Evolutionary conservation across 2,329 filamentous ascomycete species (phyloP).

Genomic region (Microsporum ferrugineum): DNA sequence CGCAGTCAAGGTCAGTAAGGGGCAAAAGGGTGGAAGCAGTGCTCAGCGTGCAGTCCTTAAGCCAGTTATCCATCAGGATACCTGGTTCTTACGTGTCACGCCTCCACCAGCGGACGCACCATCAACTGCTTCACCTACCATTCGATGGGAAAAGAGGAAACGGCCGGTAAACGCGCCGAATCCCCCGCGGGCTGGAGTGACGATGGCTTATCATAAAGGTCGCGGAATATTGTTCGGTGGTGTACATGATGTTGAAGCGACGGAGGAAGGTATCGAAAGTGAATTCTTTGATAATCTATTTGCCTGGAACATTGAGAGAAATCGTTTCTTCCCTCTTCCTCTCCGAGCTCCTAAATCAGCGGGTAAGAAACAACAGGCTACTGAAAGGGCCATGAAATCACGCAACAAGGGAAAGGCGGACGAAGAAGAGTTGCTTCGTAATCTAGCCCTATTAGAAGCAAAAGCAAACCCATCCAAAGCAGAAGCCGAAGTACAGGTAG

Average conservation of each 20-base stretch:
- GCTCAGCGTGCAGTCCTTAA: conserved; percentile 60
- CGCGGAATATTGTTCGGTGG: conserved; percentile 88
- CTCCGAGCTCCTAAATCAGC: conserved; percentile 62
- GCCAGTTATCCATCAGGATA: conserved; percentile 86
- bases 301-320: conserved; percentile 90
- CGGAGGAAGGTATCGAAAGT: conserved; percentile 88
- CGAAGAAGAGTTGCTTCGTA: conserved; percentile 78
- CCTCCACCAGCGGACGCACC: conserved; percentile 58
- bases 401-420: conserved; percentile 68
- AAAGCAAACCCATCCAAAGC: conserved; percentile 48
- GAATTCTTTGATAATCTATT: conserved; percentile 92
- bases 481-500: conserved; percentile 33
- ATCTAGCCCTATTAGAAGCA: conserved; percentile 73
- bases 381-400: conserved; percentile 38
- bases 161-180: conserved; percentile 79
- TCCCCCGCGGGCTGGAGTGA: conserved; percentile 73
- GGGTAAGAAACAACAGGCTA: conserved; percentile 44
- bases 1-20: conserved; percentile 46
- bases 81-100: conserved; percentile 77
- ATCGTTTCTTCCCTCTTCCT: conserved; percentile 78
- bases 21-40: conserved; percentile 52
- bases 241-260: conserved; percentile 84
- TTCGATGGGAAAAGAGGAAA: conserved; percentile 90
- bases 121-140: conserved; percentile 53
- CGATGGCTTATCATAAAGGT: conserved; percentile 89